These are phyloP conservation scores for Setaria viridis DNA, from an alignment of 202 grass and related monocot genomes.

Conservation along the genomic window DNA sequence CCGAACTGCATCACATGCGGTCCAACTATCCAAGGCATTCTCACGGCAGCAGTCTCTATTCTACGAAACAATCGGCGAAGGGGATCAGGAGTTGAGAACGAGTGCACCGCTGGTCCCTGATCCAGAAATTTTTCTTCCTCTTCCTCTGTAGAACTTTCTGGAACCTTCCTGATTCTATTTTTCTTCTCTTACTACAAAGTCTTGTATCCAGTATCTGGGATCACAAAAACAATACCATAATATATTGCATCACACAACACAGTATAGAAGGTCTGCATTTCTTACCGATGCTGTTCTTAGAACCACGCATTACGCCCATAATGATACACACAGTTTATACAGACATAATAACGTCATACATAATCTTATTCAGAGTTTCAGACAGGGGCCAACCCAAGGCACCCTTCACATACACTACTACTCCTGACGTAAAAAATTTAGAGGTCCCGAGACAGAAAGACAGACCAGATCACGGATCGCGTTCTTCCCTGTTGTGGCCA, in stretches of 20 bases:
- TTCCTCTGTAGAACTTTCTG: background rate
- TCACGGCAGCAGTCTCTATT: too few species aligned
- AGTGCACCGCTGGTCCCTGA: too few species aligned
- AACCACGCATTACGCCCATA: constrained; percentile 27
- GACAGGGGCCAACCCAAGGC: constrained; percentile 42
- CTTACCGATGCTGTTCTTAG: constrained; percentile 13
- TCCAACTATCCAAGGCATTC: too few species aligned
- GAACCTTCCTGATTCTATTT: background rate
- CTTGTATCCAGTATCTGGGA: background rate
- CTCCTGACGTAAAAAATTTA: constrained; percentile 36
- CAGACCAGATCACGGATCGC: constrained; percentile 10
- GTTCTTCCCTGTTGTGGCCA: constrained; percentile 16
- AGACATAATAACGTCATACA: background rate
- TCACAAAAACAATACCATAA: background rate
- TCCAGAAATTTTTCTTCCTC: too few species aligned
- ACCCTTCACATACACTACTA: constrained; percentile 9
- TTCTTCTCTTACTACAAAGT: background rate
- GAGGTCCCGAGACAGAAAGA: constrained; percentile 18
- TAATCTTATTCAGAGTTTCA: constrained; percentile 40
- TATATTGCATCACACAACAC: constrained; percentile 23
- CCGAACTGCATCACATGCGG: too few species aligned
- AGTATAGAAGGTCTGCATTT: background rate
- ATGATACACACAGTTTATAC: constrained; percentile 22
- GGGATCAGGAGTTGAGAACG: too few species aligned
- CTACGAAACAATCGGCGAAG: too few species aligned